Conservation (phyloP, 2,329 filamentous ascomycete genomes). For the Pseudocercospora ulei region DNA sequence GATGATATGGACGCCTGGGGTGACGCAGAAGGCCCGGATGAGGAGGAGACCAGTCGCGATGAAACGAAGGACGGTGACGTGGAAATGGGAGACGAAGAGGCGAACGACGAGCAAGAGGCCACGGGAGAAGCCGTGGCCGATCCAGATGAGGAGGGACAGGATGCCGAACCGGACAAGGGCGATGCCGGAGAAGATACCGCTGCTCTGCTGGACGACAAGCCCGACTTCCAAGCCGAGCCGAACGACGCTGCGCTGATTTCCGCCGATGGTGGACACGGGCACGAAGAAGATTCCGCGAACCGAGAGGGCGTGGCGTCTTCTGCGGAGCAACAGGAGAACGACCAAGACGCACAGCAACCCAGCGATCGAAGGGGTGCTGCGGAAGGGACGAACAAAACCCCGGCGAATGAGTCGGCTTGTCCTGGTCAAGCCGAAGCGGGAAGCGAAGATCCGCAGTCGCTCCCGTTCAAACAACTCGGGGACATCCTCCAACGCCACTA, state of each 20-base stretch:
- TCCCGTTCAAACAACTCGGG: constrained; percentile 88
- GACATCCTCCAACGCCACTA: constrained; percentile 92
- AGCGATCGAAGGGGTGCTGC: constrained; percentile 24
- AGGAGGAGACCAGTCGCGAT: constrained; percentile 16
- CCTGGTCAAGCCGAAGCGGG: constrained; percentile 19
- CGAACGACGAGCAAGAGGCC: constrained; percentile 22
- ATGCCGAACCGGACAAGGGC: constrained; percentile 24
- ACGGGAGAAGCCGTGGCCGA: constrained; percentile 28
- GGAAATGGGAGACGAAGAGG: constrained; percentile 22
- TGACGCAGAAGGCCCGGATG: constrained; percentile 16
- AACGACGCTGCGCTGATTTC: constrained; percentile 41
- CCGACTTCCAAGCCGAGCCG: constrained; percentile 36
- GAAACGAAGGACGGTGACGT: constrained; percentile 18
- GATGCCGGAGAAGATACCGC: constrained; percentile 35
- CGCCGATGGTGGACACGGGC: constrained; percentile 37
- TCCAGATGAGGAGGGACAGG: constrained; percentile 35
- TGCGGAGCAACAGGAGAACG: constrained; percentile 31
- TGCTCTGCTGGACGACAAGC: constrained; percentile 33
- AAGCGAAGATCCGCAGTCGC: constrained; percentile 33
- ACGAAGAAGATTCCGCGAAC: constrained; percentile 36
- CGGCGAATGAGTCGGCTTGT: constrained; percentile 15
- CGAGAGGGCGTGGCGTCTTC: constrained; percentile 36
- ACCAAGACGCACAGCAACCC: constrained; percentile 23
- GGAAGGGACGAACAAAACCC: constrained; percentile 20
- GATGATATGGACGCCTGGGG: constrained; percentile 25